Conservation (phyloP, 371 early-diverging fungal genomes). For the Mortierella sp. region DNA sequence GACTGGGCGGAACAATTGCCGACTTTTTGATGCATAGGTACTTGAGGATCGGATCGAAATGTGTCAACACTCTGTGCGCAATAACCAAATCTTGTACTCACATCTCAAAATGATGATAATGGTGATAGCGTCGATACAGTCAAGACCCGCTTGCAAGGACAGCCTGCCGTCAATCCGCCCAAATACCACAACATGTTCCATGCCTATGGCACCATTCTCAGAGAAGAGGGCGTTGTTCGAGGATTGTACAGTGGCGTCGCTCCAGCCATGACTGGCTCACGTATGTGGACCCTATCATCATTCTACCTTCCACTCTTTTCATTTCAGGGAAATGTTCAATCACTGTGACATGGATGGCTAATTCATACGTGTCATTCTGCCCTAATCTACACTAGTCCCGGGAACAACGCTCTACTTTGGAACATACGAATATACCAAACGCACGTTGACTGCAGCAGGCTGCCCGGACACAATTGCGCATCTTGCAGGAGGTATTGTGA, state of each 20-base stretch:
- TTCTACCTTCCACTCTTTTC: not conserved
- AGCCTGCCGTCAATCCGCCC: slow-evolving; percentile 60
- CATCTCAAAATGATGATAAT: not conserved
- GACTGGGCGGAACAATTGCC: slow-evolving; percentile 75
- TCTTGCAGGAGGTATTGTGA: slow-evolving; percentile 68
- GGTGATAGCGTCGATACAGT: slow-evolving; percentile 75
- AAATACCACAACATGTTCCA: slow-evolving; percentile 75
- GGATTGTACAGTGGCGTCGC: slow-evolving; percentile 80
- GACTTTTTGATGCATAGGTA: slow-evolving; percentile 83
- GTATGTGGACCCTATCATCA: too few species aligned
- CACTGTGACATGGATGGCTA: too few species aligned
- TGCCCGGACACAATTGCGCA: slow-evolving; percentile 73
- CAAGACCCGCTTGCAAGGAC: slow-evolving; percentile 80
- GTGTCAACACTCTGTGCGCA: not conserved
- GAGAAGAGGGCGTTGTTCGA: slow-evolving; percentile 75
- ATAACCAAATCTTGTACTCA: not conserved
- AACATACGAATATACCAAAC: slow-evolving; percentile 78
- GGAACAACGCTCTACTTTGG: slow-evolving; percentile 81
- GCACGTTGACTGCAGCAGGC: slow-evolving; percentile 63
- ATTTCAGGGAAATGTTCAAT: not conserved
- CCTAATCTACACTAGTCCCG: slow-evolving; percentile 56
- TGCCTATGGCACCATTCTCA: slow-evolving; percentile 70
- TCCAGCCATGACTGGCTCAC: slow-evolving; percentile 81
- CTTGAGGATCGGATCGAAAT: not conserved
- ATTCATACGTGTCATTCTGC: not conserved